Conservation (phyloP, 192 early-diverging fungal genomes). For the Linnemannia hyalina region DNA sequence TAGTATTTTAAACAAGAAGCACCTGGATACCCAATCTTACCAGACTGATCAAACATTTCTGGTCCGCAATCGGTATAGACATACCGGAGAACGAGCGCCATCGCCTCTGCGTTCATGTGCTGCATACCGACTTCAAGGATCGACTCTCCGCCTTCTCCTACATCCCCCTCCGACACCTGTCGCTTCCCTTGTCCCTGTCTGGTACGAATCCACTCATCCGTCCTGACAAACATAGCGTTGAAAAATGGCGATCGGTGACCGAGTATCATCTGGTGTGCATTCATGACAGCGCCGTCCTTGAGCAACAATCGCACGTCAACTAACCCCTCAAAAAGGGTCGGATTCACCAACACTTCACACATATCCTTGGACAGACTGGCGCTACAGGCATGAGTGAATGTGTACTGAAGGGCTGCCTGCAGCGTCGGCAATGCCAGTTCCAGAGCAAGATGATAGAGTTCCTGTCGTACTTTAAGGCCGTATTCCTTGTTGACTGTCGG, state of each 20-base stretch:
- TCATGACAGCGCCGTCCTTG: conserved; percentile 40
- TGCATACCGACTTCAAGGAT: conserved; percentile 62
- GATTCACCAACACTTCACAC: conserved; percentile 9
- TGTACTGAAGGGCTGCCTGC: conserved; percentile 54
- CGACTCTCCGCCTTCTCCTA: background rate
- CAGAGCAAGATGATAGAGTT: conserved; percentile 51
- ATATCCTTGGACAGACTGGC: conserved; percentile 47
- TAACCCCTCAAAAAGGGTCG: background rate
- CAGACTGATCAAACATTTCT: conserved; percentile 56
- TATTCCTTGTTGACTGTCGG: conserved; percentile 26
- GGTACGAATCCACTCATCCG: conserved; percentile 62
- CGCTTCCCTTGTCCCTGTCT: conserved; percentile 43
- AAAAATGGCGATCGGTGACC: conserved; percentile 76
- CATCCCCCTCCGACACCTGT: background rate
- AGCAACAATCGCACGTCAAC: conserved; percentile 48
- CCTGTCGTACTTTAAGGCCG: conserved; percentile 43
- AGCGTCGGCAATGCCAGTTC: conserved; percentile 55
- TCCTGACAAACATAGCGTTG: conserved; percentile 66
- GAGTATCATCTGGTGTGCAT: conserved; percentile 65
- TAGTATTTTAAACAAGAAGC: background rate
- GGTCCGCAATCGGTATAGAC: conserved; percentile 67
- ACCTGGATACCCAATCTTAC: conserved; percentile 1
- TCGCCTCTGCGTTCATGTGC: conserved; percentile 64
- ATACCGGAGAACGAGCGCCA: conserved; percentile 65
- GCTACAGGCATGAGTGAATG: conserved; percentile 51